Evolutionary conservation across 306 rosid species (phyloP).

Genomic region (Cotoneaster glaucophyllus): DNA sequence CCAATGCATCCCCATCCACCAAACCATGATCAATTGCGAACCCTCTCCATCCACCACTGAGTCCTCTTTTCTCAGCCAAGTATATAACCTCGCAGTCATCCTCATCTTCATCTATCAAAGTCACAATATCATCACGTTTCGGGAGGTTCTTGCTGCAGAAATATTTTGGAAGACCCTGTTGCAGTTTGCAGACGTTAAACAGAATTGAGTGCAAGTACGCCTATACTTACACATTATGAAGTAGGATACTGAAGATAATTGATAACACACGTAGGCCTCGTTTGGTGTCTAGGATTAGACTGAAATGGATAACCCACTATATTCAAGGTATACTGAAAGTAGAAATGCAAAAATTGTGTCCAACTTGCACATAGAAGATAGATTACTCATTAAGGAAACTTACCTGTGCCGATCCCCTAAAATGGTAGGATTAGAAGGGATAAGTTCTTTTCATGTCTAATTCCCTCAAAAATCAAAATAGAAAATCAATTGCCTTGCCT

Average conservation of each 20-base stretch:
- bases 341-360: neutral
- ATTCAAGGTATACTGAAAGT: neutral
- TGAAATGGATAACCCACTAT: neutral
- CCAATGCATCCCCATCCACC: slow-evolving; percentile 75
- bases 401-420: neutral
- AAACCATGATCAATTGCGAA: slow-evolving; percentile 70
- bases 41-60: slow-evolving; percentile 24
- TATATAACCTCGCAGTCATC: neutral
- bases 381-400: neutral
- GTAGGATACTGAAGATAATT: neutral
- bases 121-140: neutral
- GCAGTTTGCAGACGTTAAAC: neutral
- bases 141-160: neutral
- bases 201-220: neutral
- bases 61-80: neutral
- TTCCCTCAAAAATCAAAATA: no score
- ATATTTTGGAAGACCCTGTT: neutral
- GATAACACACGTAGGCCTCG: neutral
- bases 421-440: neutral
- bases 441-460: no score
- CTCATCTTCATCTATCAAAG: neutral
- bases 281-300: neutral
- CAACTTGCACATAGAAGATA: neutral
- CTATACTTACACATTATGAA: neutral
- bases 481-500: neutral